These are phyloP conservation scores for Syzygium grande DNA, from an alignment of 345 rosid species.

Conservation along the genomic window DNA sequence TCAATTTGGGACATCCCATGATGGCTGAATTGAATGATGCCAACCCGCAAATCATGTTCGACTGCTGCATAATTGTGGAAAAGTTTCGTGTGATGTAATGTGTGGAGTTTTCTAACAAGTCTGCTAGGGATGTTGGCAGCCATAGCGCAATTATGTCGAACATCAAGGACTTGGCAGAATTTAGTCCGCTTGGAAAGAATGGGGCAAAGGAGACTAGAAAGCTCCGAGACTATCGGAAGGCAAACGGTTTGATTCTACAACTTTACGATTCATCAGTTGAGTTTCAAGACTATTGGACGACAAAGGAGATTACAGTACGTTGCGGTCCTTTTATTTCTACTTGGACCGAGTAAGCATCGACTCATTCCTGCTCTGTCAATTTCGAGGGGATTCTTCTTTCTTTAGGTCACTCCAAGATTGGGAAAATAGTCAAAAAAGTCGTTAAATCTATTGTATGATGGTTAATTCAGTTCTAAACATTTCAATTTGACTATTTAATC, in stretches of 20 bases:
- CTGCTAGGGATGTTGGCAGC: not conserved
- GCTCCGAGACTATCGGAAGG: not conserved
- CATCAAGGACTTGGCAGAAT: not conserved
- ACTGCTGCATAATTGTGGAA: not conserved
- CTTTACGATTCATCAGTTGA: not conserved
- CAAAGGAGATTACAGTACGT: too few relatives aligned
- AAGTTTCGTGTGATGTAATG: not conserved
- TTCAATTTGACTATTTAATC: too few relatives aligned
- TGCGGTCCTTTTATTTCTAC: too few relatives aligned
- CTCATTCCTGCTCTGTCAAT: too few relatives aligned
- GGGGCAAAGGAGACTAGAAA: not conserved
- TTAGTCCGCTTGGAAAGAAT: not conserved
- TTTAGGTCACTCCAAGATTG: too few relatives aligned
- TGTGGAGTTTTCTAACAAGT: not conserved
- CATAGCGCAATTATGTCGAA: not conserved
- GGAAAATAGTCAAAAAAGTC: too few relatives aligned
- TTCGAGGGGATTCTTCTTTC: too few relatives aligned
- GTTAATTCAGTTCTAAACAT: too few relatives aligned
- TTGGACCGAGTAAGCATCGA: too few relatives aligned
- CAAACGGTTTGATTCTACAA: not conserved
- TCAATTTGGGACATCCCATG: not conserved
- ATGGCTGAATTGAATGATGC: not conserved
- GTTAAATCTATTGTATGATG: too few relatives aligned
- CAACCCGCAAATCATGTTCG: not conserved
- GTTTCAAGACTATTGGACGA: not conserved